Conservation (phyloP, 371 early-diverging fungal species). For the Apophysomyces ossiformis region DNA sequence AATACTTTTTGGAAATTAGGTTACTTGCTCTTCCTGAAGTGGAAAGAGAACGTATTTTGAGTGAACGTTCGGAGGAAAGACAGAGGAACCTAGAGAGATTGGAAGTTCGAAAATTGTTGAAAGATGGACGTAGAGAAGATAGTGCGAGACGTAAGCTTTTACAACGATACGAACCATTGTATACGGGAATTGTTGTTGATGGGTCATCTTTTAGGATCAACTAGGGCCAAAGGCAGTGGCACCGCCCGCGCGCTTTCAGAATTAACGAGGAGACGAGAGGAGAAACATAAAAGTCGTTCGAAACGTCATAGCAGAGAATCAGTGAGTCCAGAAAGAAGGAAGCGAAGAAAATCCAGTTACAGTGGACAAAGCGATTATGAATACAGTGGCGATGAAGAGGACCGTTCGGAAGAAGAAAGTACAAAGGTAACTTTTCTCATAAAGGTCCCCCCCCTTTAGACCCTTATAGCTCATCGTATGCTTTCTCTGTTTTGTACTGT, state of each 20-base stretch:
- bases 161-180: not conserved
- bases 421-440: conserved; percentile 20
- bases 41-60: conserved; percentile 77
- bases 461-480: not conserved
- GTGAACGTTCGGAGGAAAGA: conserved; percentile 77
- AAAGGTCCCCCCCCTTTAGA: too few species aligned
- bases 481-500: not conserved
- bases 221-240: conserved; percentile 58
- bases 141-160: conserved; percentile 53
- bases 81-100: conserved; percentile 59
- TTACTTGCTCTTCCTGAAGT: conserved; percentile 73
- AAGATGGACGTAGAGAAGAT: conserved; percentile 60
- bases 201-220: conserved; percentile 45
- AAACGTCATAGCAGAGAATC: conserved; percentile 39
- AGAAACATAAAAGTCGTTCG: conserved; percentile 41
- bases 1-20: conserved; percentile 20
- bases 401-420: conserved; percentile 28
- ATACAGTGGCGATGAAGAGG: conserved; percentile 38
- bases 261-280: conserved; percentile 59
- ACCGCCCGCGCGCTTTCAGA: conserved; percentile 59
- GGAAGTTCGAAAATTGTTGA: conserved; percentile 61
- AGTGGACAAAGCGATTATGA: conserved; percentile 45
- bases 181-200: not conserved
- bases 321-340: conserved; percentile 42
- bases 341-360: conserved; percentile 31